A percentile compares a stretch with the other conserved stretches of the same genome.
phyloP scores from a whole-genome alignment of 352 stramenopile genomes.

The Globisporangium splendens region DNA sequence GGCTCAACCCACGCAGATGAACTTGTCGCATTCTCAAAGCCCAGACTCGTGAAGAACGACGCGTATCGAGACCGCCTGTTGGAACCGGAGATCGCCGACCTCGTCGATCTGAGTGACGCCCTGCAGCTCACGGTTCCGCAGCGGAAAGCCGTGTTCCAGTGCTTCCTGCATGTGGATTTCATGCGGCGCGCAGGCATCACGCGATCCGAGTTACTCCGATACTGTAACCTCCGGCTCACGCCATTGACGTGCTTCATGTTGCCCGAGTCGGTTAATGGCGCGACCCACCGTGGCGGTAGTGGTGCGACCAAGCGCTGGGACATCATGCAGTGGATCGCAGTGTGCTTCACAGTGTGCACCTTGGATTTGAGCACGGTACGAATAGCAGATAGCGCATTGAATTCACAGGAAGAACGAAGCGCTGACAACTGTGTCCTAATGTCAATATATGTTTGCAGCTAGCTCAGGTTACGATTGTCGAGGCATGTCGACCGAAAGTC shows the following conservation, averaged over 20 bases:
- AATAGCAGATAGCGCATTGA: background rate
- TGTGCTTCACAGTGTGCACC: constrained; percentile 64
- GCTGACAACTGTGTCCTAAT: too few species aligned
- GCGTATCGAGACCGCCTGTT: constrained; percentile 61
- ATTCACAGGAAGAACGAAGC: background rate
- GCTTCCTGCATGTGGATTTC: constrained; percentile 59
- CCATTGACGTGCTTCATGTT: constrained; percentile 33
- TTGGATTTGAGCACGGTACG: constrained; percentile 26
- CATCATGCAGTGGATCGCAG: constrained; percentile 45
- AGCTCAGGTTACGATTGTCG: constrained; percentile 18
- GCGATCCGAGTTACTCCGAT: constrained; percentile 47
- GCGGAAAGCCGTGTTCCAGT: constrained; percentile 58
- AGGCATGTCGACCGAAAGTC: constrained; percentile 12
- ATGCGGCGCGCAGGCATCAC: constrained; percentile 50
- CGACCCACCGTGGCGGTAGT: constrained; percentile 27
- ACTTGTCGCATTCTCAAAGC: constrained; percentile 35
- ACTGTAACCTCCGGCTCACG: constrained; percentile 42
- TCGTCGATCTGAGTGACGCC: constrained; percentile 52
- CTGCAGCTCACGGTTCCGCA: constrained; percentile 46
- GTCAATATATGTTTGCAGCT: too few species aligned
- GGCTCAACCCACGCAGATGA: constrained; percentile 49
- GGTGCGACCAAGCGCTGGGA: constrained; percentile 44
- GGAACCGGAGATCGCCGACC: constrained; percentile 50
- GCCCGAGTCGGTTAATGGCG: constrained; percentile 17
- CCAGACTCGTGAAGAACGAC: constrained; percentile 50